Evolutionary conservation across 2,329 filamentous ascomycete species (phyloP), one percentile per base, ranked within the genome.

Genomic region (Cladosporium sp.): DNA sequence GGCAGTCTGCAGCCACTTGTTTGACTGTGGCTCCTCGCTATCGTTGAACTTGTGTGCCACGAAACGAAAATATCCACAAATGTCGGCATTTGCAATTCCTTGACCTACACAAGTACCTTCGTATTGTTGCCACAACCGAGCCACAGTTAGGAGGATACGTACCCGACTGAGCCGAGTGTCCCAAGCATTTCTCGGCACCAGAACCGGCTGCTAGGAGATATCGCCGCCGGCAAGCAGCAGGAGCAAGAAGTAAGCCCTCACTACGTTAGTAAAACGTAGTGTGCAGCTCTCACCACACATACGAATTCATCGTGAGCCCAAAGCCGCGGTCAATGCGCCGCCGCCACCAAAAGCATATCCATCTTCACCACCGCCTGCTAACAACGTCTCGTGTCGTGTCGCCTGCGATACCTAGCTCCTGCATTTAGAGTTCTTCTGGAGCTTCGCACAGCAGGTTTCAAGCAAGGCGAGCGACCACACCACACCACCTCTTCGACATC

Each of bases 161-260:
- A 57, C 55, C 53, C 55, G 55, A 57, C 52, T 33, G 52, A 55
- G 52, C 52, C 52, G 52, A 55, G 52, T 33, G 16, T 57, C 31
- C 56, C 37, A 29, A 46, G 37, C 33, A 59, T 59, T 26, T 18
- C 56, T 59, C 35, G 56, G 56, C 56, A 59, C 35, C 35, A 37
- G 40, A 37, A 26, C 56, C 26, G 29, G 28, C 16, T n/a, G 10
- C 56, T 59, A 59, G 56, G 56, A 59, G 56, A 59, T 28, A 31
- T 37, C 28, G 56, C 56, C 56, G 21, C 11, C 4, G 11, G 31
- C 31, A 37, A 26, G 11, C 10, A 33, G 26, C 53, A 57, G 37
- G 31, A 33, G 10, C 31, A 33, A 33, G 31, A 33, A 33, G 33
- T 35, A 3, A 14, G 33, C 33, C 33, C 33, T 35, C 33, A 35